A percentile compares a stretch with the other conserved stretches of the same genome.
Conservation (phyloP, 768 basidiomycete species). For the Podaxis sp. region DNA sequence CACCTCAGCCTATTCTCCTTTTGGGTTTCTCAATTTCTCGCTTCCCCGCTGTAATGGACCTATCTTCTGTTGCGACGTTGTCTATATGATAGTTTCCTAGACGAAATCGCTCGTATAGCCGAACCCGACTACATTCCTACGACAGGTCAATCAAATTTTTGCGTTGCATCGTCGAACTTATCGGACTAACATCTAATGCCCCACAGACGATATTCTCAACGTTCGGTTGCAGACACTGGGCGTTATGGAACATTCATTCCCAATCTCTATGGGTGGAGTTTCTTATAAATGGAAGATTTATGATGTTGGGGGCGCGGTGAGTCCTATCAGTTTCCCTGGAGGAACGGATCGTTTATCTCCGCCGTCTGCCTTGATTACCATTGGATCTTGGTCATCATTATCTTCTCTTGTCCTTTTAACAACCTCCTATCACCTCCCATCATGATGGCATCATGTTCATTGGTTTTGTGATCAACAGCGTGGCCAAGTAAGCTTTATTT, state of each 20-base stretch:
- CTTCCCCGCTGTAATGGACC: constrained; percentile 11
- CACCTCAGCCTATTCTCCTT: not conserved
- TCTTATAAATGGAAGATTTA: constrained; percentile 77
- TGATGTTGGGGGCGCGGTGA: constrained; percentile 81
- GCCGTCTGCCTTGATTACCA: not conserved
- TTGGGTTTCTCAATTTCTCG: not conserved
- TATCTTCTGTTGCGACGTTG: not conserved
- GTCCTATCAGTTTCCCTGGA: constrained; percentile 24
- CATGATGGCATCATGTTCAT: not conserved
- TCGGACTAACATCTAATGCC: not conserved
- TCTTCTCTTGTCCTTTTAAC: not conserved
- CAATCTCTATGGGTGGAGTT: constrained; percentile 59
- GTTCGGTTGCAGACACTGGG: constrained; percentile 81
- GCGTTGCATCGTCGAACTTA: not conserved
- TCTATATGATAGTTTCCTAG: constrained; percentile 54
- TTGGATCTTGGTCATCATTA: not conserved
- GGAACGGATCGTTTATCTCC: not conserved
- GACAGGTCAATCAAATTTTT: constrained; percentile 45
- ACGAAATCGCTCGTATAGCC: constrained; percentile 61
- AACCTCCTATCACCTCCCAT: not conserved
- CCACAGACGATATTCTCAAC: constrained; percentile 70
- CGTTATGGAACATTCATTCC: constrained; percentile 73
- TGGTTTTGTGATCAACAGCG: constrained; percentile 34
- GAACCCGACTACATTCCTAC: constrained; percentile 70
- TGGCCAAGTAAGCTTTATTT: constrained; percentile 48